These are phyloP conservation scores for Polytolypa hystricis DNA, from an alignment of 2,329 filamentous ascomycete species.

Conservation along the genomic window DNA sequence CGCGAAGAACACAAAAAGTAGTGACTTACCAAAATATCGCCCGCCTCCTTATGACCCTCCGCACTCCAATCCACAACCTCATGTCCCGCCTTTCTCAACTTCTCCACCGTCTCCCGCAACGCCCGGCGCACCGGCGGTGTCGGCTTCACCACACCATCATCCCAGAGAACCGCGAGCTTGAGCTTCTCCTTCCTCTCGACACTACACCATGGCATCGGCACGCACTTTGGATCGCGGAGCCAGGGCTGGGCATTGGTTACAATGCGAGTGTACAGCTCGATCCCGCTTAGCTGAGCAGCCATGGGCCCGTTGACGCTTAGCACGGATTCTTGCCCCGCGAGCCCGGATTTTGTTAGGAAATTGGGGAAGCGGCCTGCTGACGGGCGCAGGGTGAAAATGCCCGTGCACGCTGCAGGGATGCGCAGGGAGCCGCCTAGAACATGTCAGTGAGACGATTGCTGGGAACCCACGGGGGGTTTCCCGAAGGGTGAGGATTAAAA, in stretches of 20 bases:
- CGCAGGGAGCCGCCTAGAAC: slow-evolving; percentile 28
- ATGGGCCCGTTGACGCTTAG: slow-evolving; percentile 30
- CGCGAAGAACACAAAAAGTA: neutral
- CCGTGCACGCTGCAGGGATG: slow-evolving; percentile 42
- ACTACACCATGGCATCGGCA: slow-evolving; percentile 29
- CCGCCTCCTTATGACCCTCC: slow-evolving; percentile 35
- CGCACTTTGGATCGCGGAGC: slow-evolving; percentile 27
- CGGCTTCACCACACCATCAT: slow-evolving; percentile 42
- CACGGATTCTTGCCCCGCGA: slow-evolving; percentile 31
- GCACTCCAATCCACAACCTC: slow-evolving; percentile 33
- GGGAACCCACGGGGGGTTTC: too few relatives aligned
- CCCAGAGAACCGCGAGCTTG: slow-evolving; percentile 26
- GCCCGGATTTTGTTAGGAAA: slow-evolving; percentile 40
- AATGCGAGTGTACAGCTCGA: slow-evolving; percentile 26
- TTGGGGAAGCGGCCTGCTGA: slow-evolving; percentile 45
- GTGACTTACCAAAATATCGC: slow-evolving; percentile 30
- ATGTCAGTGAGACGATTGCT: neutral
- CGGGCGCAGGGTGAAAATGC: slow-evolving; percentile 42
- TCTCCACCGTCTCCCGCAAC: slow-evolving; percentile 22
- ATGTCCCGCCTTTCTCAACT: slow-evolving; percentile 26
- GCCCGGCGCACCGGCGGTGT: slow-evolving; percentile 36
- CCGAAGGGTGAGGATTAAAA: neutral
- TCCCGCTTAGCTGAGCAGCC: slow-evolving; percentile 21
- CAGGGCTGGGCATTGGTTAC: slow-evolving; percentile 27
- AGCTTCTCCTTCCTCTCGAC: slow-evolving; percentile 23